phyloP scores from a whole-genome alignment of 371 early-diverging fungal genomes.

The Actinomucor elegans region DNA sequence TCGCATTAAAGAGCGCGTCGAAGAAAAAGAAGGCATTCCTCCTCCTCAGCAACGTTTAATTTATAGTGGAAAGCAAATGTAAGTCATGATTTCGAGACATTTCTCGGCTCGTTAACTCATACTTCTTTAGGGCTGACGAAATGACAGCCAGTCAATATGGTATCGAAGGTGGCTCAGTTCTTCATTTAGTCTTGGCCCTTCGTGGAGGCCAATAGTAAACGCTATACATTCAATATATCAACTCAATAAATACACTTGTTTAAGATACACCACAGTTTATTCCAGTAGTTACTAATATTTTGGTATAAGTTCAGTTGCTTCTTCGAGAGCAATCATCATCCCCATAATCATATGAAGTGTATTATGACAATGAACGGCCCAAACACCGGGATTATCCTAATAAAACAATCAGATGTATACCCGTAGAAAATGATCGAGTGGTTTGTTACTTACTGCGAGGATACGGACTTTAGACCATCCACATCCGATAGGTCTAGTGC shows the following conservation, averaged over 20 bases:
- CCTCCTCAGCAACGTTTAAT: conserved; percentile 95
- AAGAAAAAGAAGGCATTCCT: conserved; percentile 97
- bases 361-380: conserved; percentile 49
- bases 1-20: conserved; percentile 91
- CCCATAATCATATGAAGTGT: conserved; percentile 45
- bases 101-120: no score
- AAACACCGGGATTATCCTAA: conserved; percentile 48
- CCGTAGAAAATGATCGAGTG: not conserved
- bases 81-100: conserved; percentile 32
- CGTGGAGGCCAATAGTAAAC: conserved; percentile 82
- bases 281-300: not conserved
- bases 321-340: conserved; percentile 46
- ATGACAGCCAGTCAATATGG: conserved; percentile 76
- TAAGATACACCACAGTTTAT: not conserved
- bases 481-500: conserved; percentile 25
- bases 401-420: conserved; percentile 23
- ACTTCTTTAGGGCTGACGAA: conserved; percentile 76
- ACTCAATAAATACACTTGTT: not conserved
- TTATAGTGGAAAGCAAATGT: conserved; percentile 95
- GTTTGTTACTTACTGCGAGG: conserved; percentile 30
- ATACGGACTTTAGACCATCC: conserved; percentile 48
- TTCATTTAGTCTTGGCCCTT: conserved; percentile 97
- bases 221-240: not conserved
- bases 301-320: conserved; percentile 33
- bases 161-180: conserved; percentile 87